Percentiles rank a stretch among this genome's conserved stretches.
These are phyloP conservation scores for Ceratocystiopsis minuta DNA, from an alignment of 2,329 filamentous ascomycete species.

Conservation along the genomic window DNA sequence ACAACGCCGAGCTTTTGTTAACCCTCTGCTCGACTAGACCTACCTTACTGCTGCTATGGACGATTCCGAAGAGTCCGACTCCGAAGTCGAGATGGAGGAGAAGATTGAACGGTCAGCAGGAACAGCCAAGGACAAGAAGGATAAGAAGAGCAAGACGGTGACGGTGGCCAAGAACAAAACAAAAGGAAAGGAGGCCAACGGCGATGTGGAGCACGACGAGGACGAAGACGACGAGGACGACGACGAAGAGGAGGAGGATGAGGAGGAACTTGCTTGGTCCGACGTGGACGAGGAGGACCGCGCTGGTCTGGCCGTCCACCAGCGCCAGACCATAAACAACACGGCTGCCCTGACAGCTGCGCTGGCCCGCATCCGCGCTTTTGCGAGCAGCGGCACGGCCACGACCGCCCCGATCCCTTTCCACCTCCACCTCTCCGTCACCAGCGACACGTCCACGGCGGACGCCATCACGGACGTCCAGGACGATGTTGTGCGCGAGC, in stretches of 20 bases:
- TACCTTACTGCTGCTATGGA: constrained; percentile 37
- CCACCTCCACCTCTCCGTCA: constrained; percentile 63
- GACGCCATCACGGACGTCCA: constrained; percentile 61
- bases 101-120: constrained; percentile 36
- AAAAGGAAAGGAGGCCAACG: constrained; percentile 13
- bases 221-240: constrained; percentile 24
- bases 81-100: constrained; percentile 60
- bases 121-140: too few relatives aligned
- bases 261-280: constrained; percentile 75
- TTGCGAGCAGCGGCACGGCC: constrained; percentile 28
- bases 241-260: constrained; percentile 49
- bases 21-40: constrained; percentile 17
- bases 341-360: constrained; percentile 66
- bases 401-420: constrained; percentile 49
- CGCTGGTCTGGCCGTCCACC: constrained; percentile 75
- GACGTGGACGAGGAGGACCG: constrained; percentile 58
- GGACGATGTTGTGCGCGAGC: constrained; percentile 81
- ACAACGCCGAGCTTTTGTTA: not conserved
- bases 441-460: constrained; percentile 41
- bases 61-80: constrained; percentile 47
- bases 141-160: constrained; percentile 4
- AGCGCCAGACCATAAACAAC: constrained; percentile 95
- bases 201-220: constrained; percentile 3
- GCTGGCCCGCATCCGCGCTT: constrained; percentile 54
- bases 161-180: constrained; percentile 7